Evolutionary conservation across 75 land plant genomes (phyloP).

Genomic region (Cupressus sempervirens): DNA sequence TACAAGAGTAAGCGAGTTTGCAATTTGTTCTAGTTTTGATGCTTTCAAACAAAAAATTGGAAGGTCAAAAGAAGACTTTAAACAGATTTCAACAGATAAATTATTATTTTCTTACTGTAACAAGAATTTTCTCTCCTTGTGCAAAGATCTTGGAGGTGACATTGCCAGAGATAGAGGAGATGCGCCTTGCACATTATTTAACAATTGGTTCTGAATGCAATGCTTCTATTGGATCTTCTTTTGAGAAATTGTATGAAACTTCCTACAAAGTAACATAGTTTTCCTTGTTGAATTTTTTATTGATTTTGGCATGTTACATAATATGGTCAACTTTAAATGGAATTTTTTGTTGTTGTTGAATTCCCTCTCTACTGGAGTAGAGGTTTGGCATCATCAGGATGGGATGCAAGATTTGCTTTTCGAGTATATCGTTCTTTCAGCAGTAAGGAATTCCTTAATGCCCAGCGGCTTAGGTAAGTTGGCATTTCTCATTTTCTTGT

Average conservation of each 20-base stretch:
- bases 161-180: conserved; percentile 74
- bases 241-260: conserved; percentile 44
- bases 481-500: neutral
- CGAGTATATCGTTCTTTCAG: conserved; percentile 52
- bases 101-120: neutral
- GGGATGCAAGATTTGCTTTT: conserved; percentile 76
- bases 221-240: conserved; percentile 44
- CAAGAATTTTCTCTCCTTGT: neutral
- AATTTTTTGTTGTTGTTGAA: neutral
- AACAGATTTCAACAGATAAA: neutral
- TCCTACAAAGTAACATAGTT: neutral
- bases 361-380: conserved; percentile 16
- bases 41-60: neutral
- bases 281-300: neutral
- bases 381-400: conserved; percentile 40
- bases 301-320: neutral
- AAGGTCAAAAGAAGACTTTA: neutral
- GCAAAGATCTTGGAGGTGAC: conserved; percentile 66
- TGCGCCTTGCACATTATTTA: conserved; percentile 79
- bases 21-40: neutral
- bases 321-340: neutral
- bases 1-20: neutral
- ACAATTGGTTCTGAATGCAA: conserved; percentile 74
- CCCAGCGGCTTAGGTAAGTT: conserved; percentile 76
- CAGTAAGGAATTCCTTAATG: conserved; percentile 74